Percentiles rank a stretch among this genome's conserved stretches.
Conservation (phyloP, 228 moss, liverwort and hornwort genomes). For the Sphagnum fallax region DNA sequence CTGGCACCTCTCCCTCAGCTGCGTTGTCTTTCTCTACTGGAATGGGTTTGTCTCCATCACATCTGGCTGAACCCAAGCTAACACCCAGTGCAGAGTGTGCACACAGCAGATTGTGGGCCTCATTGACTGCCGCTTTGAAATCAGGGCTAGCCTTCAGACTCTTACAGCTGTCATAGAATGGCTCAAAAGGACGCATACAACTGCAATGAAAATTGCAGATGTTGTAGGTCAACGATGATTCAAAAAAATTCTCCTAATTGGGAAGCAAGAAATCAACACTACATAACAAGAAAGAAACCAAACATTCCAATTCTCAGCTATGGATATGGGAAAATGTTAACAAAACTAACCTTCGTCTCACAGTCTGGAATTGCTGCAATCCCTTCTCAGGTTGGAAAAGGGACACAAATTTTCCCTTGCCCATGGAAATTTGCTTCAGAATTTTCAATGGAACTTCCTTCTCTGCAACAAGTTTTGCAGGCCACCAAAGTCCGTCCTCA, state of each 20-base stretch:
- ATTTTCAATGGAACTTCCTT: not conserved
- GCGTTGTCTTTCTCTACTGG: no score
- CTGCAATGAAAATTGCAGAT: no score
- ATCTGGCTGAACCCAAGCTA: no score
- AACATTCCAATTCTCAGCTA: no score
- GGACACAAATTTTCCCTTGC: not conserved
- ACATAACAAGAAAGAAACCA: no score
- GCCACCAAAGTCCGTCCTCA: not conserved
- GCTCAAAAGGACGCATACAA: not conserved
- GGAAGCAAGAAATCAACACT: no score
- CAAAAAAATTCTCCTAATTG: no score
- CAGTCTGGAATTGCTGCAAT: not conserved
- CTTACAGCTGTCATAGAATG: not conserved
- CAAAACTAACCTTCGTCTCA: not conserved
- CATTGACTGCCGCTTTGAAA: not conserved
- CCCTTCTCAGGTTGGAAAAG: not conserved
- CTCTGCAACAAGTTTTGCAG: not conserved
- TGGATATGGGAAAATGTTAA: no score
- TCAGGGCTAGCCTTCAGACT: not conserved
- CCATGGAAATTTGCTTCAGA: not conserved
- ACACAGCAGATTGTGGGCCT: not conserved
- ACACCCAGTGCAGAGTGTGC: no score
- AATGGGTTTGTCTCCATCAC: no score
- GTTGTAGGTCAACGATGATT: no score
- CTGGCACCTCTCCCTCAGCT: no score